Evolutionary conservation across 371 early-diverging fungal genomes (phyloP), one percentile per base, ranked within the genome.

Genomic region (Coemansia sp.): DNA sequence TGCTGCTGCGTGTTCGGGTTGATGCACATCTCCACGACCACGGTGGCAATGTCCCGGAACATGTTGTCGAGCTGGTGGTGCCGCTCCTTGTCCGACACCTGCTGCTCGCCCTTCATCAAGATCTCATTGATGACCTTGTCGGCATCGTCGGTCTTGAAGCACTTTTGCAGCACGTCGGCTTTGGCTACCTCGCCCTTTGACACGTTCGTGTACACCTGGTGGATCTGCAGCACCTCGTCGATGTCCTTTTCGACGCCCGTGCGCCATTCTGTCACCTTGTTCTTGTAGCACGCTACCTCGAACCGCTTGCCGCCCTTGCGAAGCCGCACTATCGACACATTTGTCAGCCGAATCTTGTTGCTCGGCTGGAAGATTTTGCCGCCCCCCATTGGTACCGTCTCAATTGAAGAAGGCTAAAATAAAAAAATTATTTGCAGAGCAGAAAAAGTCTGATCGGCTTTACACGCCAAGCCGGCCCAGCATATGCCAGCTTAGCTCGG

Each of bases 241-340:
- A 99, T 75, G 81, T 99, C 95, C 37, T 94, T 95, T 66, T 97
- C 97, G 39, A 95, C 89, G 55, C 91, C 89, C 40, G 81, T 90
- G 37, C 98, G 83, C 94, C 94, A 98, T 77, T 98, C 97, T 69
- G 92, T 79, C n/a, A 97, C 95, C 81, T 99, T 98, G 86, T 99
- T 99, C 77, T 95, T 96, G 81, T 98, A 98, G 78, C 97, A 95
- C 8, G 99, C 99, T 16, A 99, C 82, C 76, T 99, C 99, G 64
- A 98, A 99, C 37, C 95, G 88, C 77, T 94, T 96, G 44, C 99
- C 99, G 32, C 95, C 96, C 81, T 95, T 97, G 70, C 91, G 91
- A 65, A 96, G 84, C 46, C 96, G 91, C 29, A 99, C 98, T 39
- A 97, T 80, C 14, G 95, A 94, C 36, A 98, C 96, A 72, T 98